These are phyloP conservation scores for Solanum gandarillasii DNA, from an alignment of 257 asterid species.

Conservation along the genomic window DNA sequence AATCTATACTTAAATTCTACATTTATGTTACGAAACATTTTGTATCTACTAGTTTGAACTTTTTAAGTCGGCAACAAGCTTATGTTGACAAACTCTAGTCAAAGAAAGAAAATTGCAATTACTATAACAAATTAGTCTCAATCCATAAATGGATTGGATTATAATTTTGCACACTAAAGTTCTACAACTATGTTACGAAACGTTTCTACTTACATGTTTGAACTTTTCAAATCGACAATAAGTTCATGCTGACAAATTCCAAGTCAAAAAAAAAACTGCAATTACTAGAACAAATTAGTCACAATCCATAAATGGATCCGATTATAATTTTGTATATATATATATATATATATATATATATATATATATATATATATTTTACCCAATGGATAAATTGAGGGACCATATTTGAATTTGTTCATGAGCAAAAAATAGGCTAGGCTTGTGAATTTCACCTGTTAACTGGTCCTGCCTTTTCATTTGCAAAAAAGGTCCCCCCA, in stretches of 20 bases:
- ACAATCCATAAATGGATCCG: not conserved
- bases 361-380: no score
- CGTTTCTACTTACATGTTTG: not conserved
- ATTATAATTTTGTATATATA: not conserved
- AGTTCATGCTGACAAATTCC: not conserved
- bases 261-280: not conserved
- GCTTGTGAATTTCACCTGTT: not conserved
- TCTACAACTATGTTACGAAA: not conserved
- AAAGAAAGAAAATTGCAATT: not conserved
- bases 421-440: not conserved
- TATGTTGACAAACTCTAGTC: not conserved
- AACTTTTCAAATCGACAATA: not conserved
- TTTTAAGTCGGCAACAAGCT: not conserved
- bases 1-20: not conserved
- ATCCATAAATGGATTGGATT: not conserved
- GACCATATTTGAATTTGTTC: not conserved
- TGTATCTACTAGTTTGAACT: no score
- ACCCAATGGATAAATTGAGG: not conserved
- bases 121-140: not conserved
- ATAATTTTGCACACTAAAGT: not conserved
- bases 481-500: not conserved
- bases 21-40: not conserved
- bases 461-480: not conserved
- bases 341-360: no score
- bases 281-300: not conserved